phyloP scores from a whole-genome alignment of 2,329 filamentous ascomycete species.

The Fusarium sp. region DNA sequence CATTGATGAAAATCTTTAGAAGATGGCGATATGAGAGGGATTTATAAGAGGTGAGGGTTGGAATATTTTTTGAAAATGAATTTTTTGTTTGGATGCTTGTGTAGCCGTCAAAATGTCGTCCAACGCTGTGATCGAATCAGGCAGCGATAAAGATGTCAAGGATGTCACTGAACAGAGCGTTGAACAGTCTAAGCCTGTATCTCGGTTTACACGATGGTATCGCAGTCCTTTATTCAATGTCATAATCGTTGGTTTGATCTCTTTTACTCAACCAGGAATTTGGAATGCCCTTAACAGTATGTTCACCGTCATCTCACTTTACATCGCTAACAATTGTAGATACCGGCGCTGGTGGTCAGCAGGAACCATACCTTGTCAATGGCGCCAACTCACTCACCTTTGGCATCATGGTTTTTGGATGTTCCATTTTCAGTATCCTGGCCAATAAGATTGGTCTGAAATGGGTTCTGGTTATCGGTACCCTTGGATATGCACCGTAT shows the following conservation, averaged over 20 bases:
- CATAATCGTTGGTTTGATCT: conserved; percentile 63
- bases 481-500: conserved; percentile 62
- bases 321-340: conserved; percentile 29
- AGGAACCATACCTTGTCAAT: conserved; percentile 59
- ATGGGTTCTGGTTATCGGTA: conserved; percentile 59
- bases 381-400: conserved; percentile 44
- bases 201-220: conserved; percentile 41
- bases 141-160: conserved; percentile 35
- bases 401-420: conserved; percentile 59
- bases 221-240: conserved; percentile 60
- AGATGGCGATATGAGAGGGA: neutral
- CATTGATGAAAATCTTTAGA: neutral
- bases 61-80: neutral
- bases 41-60: neutral
- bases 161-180: conserved; percentile 18
- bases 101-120: conserved; percentile 23
- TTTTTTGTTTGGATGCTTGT: neutral
- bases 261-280: conserved; percentile 63
- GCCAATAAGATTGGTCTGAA: conserved; percentile 62
- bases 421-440: conserved; percentile 56
- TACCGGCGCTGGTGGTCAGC: conserved; percentile 64
- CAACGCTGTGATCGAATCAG: conserved; percentile 16
- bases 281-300: conserved; percentile 67
- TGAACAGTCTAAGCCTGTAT: conserved; percentile 34
- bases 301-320: accelerated